Conservation (phyloP, 1,139 yeast species). For the Candida smagusa region DNA sequence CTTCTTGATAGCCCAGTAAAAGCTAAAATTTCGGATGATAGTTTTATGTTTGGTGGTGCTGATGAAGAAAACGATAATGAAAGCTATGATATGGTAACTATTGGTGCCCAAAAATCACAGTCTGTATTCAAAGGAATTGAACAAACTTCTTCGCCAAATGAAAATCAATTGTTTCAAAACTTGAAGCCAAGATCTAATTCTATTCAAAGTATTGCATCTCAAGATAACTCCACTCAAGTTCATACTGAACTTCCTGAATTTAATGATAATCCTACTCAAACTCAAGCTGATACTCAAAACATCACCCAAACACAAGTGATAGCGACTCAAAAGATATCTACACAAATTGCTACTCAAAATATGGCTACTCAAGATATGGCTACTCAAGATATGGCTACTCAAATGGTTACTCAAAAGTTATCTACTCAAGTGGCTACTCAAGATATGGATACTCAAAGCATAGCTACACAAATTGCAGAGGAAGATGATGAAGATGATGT, state of each 20-base stretch:
- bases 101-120: slow-evolving; percentile 12
- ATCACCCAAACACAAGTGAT: not conserved
- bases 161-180: slow-evolving; percentile 27
- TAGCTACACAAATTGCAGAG: not conserved
- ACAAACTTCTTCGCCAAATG: slow-evolving; percentile 2
- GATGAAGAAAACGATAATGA: slow-evolving; percentile 13
- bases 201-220: slow-evolving; percentile 4
- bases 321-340: slow-evolving; percentile 9
- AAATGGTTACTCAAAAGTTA: not conserved
- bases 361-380: not conserved
- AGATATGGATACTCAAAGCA: no score
- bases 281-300: not conserved
- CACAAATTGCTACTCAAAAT: not conserved
- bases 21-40: slow-evolving; percentile 24
- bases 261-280: slow-evolving; percentile 16
- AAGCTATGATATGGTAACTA: slow-evolving; percentile 16
- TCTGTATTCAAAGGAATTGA: slow-evolving; percentile 4
- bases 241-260: slow-evolving; percentile 19
- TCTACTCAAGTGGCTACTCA: no score
- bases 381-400: not conserved
- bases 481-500: slow-evolving; percentile 6
- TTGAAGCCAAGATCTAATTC: slow-evolving; percentile 23
- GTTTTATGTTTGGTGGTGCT: slow-evolving; percentile 35
- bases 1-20: slow-evolving; percentile 6
- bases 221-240: slow-evolving; percentile 7